Conservation (phyloP, 106 monocot species). For the Posidonia australis region DNA sequence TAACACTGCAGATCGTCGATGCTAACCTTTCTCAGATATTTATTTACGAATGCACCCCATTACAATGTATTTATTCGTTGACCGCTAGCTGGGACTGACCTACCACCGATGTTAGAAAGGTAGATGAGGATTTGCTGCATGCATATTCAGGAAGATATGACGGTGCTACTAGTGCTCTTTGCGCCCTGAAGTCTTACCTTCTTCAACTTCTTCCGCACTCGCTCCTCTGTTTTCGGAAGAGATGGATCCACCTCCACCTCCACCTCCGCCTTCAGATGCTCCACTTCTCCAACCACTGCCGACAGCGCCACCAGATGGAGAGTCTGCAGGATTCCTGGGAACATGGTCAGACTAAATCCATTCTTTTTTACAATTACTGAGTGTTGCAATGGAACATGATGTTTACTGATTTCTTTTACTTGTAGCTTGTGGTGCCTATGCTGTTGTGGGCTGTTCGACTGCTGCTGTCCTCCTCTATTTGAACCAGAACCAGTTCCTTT, state of each 20-base stretch:
- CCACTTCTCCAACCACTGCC: background rate
- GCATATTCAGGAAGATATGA: background rate
- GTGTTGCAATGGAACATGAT: background rate
- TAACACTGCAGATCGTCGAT: no score
- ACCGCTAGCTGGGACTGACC: background rate
- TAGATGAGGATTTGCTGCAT: background rate
- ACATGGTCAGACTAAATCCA: background rate
- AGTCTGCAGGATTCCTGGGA: background rate
- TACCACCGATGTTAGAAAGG: background rate
- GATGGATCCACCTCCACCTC: background rate
- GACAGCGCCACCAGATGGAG: background rate
- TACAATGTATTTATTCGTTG: background rate
- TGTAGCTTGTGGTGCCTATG: constrained; percentile 4
- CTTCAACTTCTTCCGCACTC: background rate
- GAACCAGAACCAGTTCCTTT: no score
- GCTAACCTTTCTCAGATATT: no score
- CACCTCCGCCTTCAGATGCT: background rate
- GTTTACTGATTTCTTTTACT: background rate
- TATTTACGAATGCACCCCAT: no score
- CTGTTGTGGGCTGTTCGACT: background rate
- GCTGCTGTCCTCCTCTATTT: no score
- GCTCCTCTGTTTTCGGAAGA: background rate
- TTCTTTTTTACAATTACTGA: background rate
- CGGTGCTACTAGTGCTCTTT: background rate
- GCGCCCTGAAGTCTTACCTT: background rate